Evolutionary conservation across 495 filamentous ascomycete species (phyloP), one percentile per base, ranked within the genome.

Genomic region (Penicillium macrosclerotiorum): DNA sequence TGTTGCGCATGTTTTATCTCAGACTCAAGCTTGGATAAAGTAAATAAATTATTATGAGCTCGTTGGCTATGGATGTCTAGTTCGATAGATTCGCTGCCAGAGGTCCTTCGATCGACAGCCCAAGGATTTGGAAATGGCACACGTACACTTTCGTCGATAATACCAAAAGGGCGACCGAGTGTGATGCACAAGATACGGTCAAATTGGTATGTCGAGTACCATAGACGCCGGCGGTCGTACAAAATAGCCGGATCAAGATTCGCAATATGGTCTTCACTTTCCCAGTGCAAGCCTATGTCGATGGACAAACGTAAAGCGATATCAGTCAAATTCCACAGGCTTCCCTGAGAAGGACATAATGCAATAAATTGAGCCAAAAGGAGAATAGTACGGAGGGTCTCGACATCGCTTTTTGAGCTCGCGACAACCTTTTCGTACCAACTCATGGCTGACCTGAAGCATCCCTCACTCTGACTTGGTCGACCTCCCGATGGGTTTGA

Each of bases 121-220:
- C 22, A 45, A 26, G 42, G 42, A 26, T 45, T 36, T 36, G 42
- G 42, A 36, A 45, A 23, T 14, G 8, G 42, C 7, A 35, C 31
- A 9, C 31, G 30, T 13, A 16, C 37, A 22, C 42, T 45, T 36
- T 45, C 30, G 22, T 45, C 42, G 18, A 36, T 36, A 8, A 45
- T 45, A 17, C 42, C 42, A 24, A 45, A 45, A 4, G 42, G 42
- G 1, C 42, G 42, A 45, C 42, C 31, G 16, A 45, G 42, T 8
- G 30, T 45, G 31, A 45, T 36, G 20, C 42, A 45, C 20, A 45
- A 35, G 14, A 27, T 26, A 35, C 42, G 42, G 14, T 45, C 42
- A 36, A 45, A 18, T 18, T 36, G 30, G 22, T 45, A 45, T 16
- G 30, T 36, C 9, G 30, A 35, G 19, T 36, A 45, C 30, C 31